These are phyloP conservation scores for Lycium ferocissimum DNA, from an alignment of 257 asterid genomes.

Conservation along the genomic window DNA sequence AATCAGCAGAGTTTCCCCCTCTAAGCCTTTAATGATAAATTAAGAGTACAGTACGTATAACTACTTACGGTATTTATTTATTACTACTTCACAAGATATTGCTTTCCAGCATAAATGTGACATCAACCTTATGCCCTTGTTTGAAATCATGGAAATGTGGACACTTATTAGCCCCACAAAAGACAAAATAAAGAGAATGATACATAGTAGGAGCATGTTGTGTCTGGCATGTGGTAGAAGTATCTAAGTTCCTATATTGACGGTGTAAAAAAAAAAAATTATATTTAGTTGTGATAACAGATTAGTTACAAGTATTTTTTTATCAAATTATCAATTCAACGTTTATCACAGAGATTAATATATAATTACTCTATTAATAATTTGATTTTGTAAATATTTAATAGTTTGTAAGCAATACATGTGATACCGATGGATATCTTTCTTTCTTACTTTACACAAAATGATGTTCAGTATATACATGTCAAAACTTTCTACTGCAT, in stretches of 20 bases:
- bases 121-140: constrained; percentile 17
- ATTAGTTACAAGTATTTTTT: no score
- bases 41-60: background rate
- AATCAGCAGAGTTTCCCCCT: background rate
- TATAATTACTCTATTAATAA: no score
- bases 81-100: constrained; percentile 22
- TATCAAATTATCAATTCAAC: no score
- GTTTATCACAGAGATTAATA: no score
- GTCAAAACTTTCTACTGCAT: no score
- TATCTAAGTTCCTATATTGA: background rate
- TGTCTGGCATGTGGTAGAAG: background rate
- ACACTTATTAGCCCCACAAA: background rate
- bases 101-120: constrained; percentile 26
- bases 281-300: background rate
- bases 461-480: no score
- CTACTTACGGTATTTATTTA: background rate
- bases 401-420: no score
- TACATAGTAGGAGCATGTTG: constrained; percentile 1
- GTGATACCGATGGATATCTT: no score
- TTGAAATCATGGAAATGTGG: constrained; percentile 7
- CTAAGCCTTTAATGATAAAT: constrained; percentile 14
- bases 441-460: no score
- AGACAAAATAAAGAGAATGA: background rate
- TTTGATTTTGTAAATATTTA: no score
- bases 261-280: background rate